Base-by-base conservation (phyloP, 2,329 filamentous ascomycete species). In the Fusarium mexicanum region DNA sequence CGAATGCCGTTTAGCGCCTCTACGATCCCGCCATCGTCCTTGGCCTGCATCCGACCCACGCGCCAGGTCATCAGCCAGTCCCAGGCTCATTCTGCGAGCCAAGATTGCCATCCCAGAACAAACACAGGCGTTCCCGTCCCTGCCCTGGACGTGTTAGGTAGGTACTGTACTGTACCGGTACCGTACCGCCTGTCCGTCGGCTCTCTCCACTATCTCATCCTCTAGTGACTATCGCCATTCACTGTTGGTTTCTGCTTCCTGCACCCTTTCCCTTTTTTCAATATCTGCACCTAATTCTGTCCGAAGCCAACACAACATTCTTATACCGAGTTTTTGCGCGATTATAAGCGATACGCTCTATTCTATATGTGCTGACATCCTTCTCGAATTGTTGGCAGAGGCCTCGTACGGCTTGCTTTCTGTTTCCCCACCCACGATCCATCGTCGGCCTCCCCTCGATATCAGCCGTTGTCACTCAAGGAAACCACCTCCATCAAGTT, bases 1-100 rank as follows among this genome's bases (percentile, higher is more conserved):
- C 75, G 67, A 72, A 78, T 78, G 67, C 67, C 72, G 77, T 73
- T 78, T 77, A 78, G 77, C 77, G 77, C 77, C 73, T 55, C 75
- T 72, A 75, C 69, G 58, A 75, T 78, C 74, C 75, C 77, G 70
- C 77, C 72, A 77, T 78, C 72, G 75, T 74, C 67, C 64, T 75
- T 76, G 68, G 67, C 67, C 73, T 73, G 62, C 72, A 66, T 48
- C 65, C 55, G 72, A 68, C 75, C 69, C 69, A 73, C 72, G 64
- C 72, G 62, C 68, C 68, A 74, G 67, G 60, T 69, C 67, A 72
- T 65, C 60, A 74, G 72, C 72, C 72, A 74, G 72, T 74, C 68
- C 60, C 38, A 55, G 72, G 44, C 63, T 37, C 61, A 64, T 61
- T 50, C 47, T 48, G 40, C 51, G 51, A 74, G 68, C 72, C 72